phyloP scores from a whole-genome alignment of 2,329 filamentous ascomycete genomes.

The Cladosporium sp. region DNA sequence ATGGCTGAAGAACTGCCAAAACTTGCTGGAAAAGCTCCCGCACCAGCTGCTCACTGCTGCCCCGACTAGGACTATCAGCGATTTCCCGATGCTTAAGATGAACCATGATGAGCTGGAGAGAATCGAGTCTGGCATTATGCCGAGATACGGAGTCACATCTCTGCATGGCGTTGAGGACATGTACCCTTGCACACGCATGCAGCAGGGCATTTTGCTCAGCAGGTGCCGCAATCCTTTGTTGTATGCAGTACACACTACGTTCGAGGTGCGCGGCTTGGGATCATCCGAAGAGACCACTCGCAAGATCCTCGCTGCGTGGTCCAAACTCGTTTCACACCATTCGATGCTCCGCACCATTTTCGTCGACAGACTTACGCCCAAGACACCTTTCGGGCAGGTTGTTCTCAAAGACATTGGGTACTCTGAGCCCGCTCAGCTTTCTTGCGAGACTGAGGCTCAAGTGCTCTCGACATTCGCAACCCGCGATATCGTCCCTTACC shows the following conservation, averaged over 20 bases:
- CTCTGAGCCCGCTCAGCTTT: neutral
- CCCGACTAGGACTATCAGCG: conserved; percentile 6
- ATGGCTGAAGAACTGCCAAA: conserved; percentile 5
- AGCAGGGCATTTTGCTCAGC: conserved; percentile 14
- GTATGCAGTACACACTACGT: conserved; percentile 6
- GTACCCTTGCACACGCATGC: conserved; percentile 15
- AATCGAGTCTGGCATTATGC: conserved; percentile 2
- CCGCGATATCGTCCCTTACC: conserved; percentile 8
- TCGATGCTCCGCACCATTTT: conserved; percentile 39
- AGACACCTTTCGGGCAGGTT: conserved; percentile 2
- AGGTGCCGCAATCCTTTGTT: conserved; percentile 5
- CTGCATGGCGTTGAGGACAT: conserved; percentile 7
- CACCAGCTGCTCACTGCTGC: conserved; percentile 3
- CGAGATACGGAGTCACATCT: conserved; percentile 3
- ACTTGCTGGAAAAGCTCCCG: neutral
- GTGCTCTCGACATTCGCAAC: conserved; percentile 5
- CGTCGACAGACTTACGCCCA: conserved; percentile 15
- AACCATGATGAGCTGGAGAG: neutral
- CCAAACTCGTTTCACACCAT: conserved; percentile 26
- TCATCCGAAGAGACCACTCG: neutral
- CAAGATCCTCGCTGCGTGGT: conserved; percentile 24
- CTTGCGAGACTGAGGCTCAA: conserved; percentile 3
- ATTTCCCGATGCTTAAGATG: conserved; percentile 10
- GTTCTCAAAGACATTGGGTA: conserved; percentile 9
- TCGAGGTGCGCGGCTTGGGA: conserved; percentile 4